Evolutionary conservation across 2,329 filamentous ascomycete species (phyloP).

Genomic region (Rhexocercosporidium sp.): DNA sequence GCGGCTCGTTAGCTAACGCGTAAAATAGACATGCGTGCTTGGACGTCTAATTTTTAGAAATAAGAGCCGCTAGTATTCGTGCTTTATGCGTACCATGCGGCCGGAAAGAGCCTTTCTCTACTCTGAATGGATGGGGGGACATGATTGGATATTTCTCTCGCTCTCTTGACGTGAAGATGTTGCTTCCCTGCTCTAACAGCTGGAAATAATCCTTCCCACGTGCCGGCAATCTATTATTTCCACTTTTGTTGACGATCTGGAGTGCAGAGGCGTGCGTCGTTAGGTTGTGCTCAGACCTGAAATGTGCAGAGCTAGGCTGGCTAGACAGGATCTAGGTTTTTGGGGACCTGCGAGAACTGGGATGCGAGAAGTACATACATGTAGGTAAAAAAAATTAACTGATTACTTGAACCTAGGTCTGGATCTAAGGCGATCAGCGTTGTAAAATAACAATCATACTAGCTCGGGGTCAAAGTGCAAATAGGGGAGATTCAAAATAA

Average conservation of each 20-base stretch:
- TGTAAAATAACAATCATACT: background rate
- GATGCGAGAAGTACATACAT: no score
- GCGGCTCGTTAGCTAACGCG: background rate
- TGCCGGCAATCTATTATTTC: background rate
- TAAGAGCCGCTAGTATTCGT: background rate
- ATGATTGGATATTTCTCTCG: background rate
- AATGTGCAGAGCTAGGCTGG: background rate
- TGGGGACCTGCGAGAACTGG: background rate
- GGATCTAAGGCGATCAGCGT: background rate
- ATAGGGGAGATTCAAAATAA: background rate
- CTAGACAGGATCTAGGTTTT: background rate
- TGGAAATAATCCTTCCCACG: background rate
- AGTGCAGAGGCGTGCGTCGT: background rate
- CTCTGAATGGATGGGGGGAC: background rate
- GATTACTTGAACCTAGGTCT: no score
- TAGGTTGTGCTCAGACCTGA: slow-evolving; percentile 1
- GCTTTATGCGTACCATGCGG: background rate
- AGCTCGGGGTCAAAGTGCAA: background rate
- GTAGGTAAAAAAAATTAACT: no score
- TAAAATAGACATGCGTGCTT: slow-evolving; percentile 2
- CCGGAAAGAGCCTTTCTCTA: background rate
- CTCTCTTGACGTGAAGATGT: background rate
- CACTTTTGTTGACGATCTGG: background rate
- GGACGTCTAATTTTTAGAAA: background rate
- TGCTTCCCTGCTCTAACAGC: slow-evolving; percentile 1